Conservation (phyloP, 768 basidiomycete species). For the Leccinum ochraceum region DNA sequence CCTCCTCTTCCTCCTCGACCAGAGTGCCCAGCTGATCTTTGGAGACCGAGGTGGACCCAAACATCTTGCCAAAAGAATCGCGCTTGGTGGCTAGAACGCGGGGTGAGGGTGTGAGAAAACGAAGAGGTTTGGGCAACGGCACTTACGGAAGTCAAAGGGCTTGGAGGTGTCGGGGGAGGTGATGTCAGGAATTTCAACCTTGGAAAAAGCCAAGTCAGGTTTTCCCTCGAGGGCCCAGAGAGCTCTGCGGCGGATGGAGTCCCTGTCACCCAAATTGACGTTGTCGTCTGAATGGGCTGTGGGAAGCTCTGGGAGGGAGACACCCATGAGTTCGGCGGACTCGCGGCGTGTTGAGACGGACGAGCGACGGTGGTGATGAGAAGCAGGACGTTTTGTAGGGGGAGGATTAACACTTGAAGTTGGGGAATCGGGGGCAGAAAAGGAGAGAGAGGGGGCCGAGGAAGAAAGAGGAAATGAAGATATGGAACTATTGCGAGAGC, state of each 20-base stretch:
- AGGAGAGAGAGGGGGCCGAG: conserved; percentile 37
- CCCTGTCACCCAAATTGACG: conserved; percentile 68
- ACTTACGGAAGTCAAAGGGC: conserved; percentile 69
- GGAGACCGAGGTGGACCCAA: conserved; percentile 56
- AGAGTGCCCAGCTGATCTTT: conserved; percentile 81
- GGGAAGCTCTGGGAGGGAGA: conserved; percentile 67
- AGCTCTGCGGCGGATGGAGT: conserved; percentile 79
- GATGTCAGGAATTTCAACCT: conserved; percentile 84
- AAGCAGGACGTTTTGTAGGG: conserved; percentile 56
- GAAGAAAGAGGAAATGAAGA: conserved; percentile 43
- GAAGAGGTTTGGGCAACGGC: not conserved
- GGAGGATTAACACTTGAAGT: conserved; percentile 22
- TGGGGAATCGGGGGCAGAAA: conserved; percentile 39
- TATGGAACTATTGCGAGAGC: conserved; percentile 68
- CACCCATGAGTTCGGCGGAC: conserved; percentile 90
- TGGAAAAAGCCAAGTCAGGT: conserved; percentile 65
- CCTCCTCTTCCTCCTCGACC: conserved; percentile 87
- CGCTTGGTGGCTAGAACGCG: conserved; percentile 60
- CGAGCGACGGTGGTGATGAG: conserved; percentile 83
- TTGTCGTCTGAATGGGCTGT: conserved; percentile 63
- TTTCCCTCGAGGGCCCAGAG: conserved; percentile 89
- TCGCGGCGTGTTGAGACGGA: conserved; percentile 89
- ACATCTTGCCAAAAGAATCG: conserved; percentile 77
- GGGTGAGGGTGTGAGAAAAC: not conserved
- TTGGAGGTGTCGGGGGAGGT: conserved; percentile 57